Evolutionary conservation across 2,329 filamentous ascomycete species (phyloP).

Genomic region (Paracorniculantispora psalliotae): DNA sequence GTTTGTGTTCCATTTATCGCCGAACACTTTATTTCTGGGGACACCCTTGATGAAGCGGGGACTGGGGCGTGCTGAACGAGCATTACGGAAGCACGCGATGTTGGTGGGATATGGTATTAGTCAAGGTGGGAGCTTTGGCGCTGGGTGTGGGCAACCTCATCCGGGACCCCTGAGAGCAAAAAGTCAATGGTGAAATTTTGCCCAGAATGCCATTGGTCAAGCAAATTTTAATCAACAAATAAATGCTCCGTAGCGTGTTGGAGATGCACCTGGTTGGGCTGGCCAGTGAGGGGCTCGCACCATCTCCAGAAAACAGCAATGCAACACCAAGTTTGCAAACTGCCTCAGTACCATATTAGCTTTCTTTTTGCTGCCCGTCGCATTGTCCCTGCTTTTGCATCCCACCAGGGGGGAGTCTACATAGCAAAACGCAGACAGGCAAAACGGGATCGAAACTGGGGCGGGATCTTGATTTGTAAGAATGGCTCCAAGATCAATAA

Average conservation of each 20-base stretch:
- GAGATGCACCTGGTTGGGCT: no score
- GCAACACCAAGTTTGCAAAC: no score
- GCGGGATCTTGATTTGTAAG: conserved; percentile 1
- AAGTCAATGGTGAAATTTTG: no score
- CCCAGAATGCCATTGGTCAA: no score
- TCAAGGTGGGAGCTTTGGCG: background rate
- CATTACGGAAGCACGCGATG: conserved; percentile 8
- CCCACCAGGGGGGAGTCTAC: no score
- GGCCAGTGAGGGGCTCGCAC: no score
- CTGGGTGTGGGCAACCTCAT: background rate
- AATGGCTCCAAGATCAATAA: conserved; percentile 2
- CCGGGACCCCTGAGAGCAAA: no score
- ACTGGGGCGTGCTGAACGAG: background rate
- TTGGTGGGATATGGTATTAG: conserved; percentile 8
- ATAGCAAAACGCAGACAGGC: background rate
- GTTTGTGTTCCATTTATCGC: background rate
- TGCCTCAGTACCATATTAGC: no score
- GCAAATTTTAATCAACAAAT: no score
- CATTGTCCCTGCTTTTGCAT: background rate
- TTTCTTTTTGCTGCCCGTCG: no score
- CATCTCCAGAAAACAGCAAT: no score
- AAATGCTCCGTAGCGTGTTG: no score
- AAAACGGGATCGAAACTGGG: background rate
- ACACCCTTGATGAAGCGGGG: background rate
- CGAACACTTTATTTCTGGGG: background rate